Base-by-base conservation (phyloP, 768 basidiomycete species). In the Gloeophyllum trabeum region DNA sequence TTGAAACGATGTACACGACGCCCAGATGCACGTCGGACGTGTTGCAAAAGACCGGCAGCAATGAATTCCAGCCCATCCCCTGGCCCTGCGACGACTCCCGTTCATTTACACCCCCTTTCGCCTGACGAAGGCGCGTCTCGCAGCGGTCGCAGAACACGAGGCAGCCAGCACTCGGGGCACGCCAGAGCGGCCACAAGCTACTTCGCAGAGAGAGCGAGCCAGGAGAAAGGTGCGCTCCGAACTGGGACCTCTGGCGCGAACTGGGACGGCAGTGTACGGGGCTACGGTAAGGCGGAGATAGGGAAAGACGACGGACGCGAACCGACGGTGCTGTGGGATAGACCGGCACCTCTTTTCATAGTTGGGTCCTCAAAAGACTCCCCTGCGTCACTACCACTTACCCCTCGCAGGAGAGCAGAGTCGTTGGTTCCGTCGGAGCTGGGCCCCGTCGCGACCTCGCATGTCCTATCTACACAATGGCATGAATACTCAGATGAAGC, bases 401-500 rank as follows among this genome's bases (percentile, higher is more conserved):
- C 24, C 4, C 42, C 12, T 14, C 26, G 43, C 34, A 23, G 2
- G 37, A 43, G 22, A 16, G 40, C n/a, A 20, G 40, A 12, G 23
- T 42, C 6, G 28, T 23, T 4, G 44, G 46, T 34, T 24, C 41
- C 2, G 38, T 40, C 25, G 43, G 46, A 5, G 46, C 30, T 43
- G 5, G 36, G 41, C 3, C 43, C 39, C 2, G 47, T 66, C 10
- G 60, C 65, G 1, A 55, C 66, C 20, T 6, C 20, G 1, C 69
- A 75, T 45, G 68, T 88, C 7, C 67, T 89, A 14, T 63, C 69
- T 2, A 81, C 76, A 6, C 72, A 66, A 54, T 91, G 87, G 85
- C 86, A 90, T 53, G 72, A 76, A 19, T 79, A 76, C 50, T 77
- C 83, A 2, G 84, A 90, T 56, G 75, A 83, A 39, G 79, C 71